A percentile compares a stretch with the other conserved stretches of the same genome.
Conservation (phyloP, 129 eudicot genomes). For the Daucus carota region DH1_v3.0 NC_030386.2:26233501-26234000, state of each 20-base stretch:
- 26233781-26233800: neutral
- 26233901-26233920: neutral
- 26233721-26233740: neutral
- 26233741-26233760: too few relatives aligned
- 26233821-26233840: too few relatives aligned
- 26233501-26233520: slow-evolving; percentile 31
- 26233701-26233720: neutral
- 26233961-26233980: neutral
- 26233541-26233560: slow-evolving; percentile 29
- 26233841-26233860: too few relatives aligned
- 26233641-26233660: neutral
- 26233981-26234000: neutral
- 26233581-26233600: neutral
- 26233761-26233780: neutral
- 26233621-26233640: neutral
- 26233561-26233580: slow-evolving; percentile 3
- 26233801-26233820: too few relatives aligned
- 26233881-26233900: too few relatives aligned
- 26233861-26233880: too few relatives aligned
- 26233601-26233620: neutral
- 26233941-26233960: neutral
- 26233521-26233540: slow-evolving; percentile 31
- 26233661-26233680: neutral
- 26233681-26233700: neutral
- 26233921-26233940: neutral